Conservation (phyloP, 176 grass and related monocot genomes). For the Triticum monococcum region DNA sequence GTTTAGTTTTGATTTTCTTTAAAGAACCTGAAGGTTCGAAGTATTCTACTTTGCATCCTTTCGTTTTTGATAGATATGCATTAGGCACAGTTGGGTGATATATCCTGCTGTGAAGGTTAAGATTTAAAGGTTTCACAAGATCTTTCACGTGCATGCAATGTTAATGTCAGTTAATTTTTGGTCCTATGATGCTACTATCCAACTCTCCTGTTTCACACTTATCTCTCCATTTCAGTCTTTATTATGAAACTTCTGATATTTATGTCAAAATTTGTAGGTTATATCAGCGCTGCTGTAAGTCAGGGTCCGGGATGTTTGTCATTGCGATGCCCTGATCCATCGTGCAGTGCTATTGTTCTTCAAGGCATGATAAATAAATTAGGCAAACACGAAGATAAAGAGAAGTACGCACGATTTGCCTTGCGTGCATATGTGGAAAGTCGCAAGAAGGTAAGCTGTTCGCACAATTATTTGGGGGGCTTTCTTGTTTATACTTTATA, state of each 20-base stretch:
- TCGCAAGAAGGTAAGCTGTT: slow-evolving; percentile 64
- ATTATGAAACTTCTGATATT: slow-evolving; percentile 12
- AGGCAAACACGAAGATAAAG: slow-evolving; percentile 56
- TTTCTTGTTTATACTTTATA: slow-evolving; percentile 24
- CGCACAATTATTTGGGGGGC: background rate
- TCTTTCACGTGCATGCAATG: background rate
- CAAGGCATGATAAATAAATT: slow-evolving; percentile 67
- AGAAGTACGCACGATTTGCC: slow-evolving; percentile 71
- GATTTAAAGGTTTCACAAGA: background rate
- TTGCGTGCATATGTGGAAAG: slow-evolving; percentile 92
- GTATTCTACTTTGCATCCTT: background rate
- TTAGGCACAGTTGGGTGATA: background rate
- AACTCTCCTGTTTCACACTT: slow-evolving; percentile 3
- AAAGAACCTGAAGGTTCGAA: background rate
- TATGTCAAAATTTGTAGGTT: slow-evolving; percentile 53
- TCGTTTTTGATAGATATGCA: background rate
- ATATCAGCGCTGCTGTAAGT: slow-evolving; percentile 65
- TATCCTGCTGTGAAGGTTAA: background rate
- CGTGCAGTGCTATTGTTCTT: slow-evolving; percentile 65
- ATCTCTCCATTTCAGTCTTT: background rate
- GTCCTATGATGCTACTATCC: background rate
- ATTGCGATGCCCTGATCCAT: slow-evolving; percentile 87
- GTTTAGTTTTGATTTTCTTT: background rate
- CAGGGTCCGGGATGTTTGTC: slow-evolving; percentile 89
- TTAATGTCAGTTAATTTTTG: background rate